Evolutionary conservation across 1,284 basidiomycete genomes (phyloP), one percentile per base, ranked within the genome.

Genomic region (Exobasidium rhododendri): DNA sequence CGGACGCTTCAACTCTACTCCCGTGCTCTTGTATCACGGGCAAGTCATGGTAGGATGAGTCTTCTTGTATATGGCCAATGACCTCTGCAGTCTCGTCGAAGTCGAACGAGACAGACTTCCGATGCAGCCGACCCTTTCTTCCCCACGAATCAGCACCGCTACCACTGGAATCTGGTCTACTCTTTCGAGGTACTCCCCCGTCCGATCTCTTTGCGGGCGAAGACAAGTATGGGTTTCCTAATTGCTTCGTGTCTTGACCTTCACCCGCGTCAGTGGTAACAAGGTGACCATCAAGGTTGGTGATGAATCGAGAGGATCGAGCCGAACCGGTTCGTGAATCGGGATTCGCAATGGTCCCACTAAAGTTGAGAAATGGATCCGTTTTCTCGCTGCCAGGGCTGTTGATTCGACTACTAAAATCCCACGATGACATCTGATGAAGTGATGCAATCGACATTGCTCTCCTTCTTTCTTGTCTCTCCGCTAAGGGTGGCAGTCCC

Each of bases 321-420:
- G 28, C 17, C 50, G 40, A 31, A 49, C 56, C 56, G 28, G 7
- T 40, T 17, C 35, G 7, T 40, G 35, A 40, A 10, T 45, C 31
- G 52, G 73, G 67, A 14, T 62, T 49, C 45, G 66, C 63, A 13
- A 71, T 59, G 11, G 65, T 43, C 6, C 70, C 73, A 6, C 64
- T 69, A 51, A 75, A 75, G 53, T 68, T 68, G 51, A 64, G 63
- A 55, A 75, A 75, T 0, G 73, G 73, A 50, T 75, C 73, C 17
- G 58, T n/a, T 51, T 59, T 54, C 31, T 71, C 70, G 11, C 59
- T 56, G n/a, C 61, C 60, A 3, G 63, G 63, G 14, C 66, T 69
- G 2, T 58, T 54, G 3, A 59, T 55, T 7, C 26, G 29, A 3
- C 53, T 45, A 46, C 45, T 58, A 57, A 75, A 75, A 59, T 75